These are phyloP conservation scores for Taphrina pruni DNA, from an alignment of 1,139 yeast genomes.

Conservation along the genomic window DNA sequence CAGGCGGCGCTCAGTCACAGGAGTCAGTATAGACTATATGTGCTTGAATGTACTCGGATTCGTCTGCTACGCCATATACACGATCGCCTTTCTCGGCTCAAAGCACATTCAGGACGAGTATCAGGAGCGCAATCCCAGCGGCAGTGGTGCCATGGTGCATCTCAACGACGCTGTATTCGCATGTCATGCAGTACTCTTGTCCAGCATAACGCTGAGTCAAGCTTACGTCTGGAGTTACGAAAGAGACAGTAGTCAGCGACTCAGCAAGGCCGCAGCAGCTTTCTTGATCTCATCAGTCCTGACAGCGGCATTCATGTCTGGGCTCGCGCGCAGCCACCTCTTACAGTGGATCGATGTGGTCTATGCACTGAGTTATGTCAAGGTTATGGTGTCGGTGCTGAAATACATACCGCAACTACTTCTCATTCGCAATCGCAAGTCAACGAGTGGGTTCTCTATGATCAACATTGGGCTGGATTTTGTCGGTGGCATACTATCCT, in stretches of 20 bases:
- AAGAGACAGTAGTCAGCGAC: constrained; percentile 9
- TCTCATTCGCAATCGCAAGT: constrained; percentile 27
- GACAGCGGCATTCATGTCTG: neutral
- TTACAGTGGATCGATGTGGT: constrained; percentile 37
- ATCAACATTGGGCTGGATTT: constrained; percentile 36
- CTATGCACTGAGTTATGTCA: constrained; percentile 27
- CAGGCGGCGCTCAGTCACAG: constrained; percentile 28
- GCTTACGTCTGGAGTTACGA: constrained; percentile 28
- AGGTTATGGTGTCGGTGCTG: constrained; percentile 30
- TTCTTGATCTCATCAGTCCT: constrained; percentile 16
- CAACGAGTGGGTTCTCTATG: constrained; percentile 35
- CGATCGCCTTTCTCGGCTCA: constrained; percentile 16
- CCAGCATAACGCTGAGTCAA: constrained; percentile 34
- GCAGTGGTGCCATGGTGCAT: constrained; percentile 30
- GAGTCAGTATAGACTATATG: constrained; percentile 29
- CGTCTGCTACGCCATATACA: constrained; percentile 23
- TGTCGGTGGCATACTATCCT: constrained; percentile 30
- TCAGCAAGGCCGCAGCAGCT: constrained; percentile 4
- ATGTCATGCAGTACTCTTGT: constrained; percentile 28
- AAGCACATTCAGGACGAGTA: constrained; percentile 24
- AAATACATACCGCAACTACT: constrained; percentile 35
- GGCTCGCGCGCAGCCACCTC: neutral
- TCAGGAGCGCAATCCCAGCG: constrained; percentile 17
- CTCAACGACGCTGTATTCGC: constrained; percentile 39
- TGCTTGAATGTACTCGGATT: constrained; percentile 36